Conservation (phyloP, 2,329 filamentous ascomycete genomes). For the Xylariales sp. region DNA sequence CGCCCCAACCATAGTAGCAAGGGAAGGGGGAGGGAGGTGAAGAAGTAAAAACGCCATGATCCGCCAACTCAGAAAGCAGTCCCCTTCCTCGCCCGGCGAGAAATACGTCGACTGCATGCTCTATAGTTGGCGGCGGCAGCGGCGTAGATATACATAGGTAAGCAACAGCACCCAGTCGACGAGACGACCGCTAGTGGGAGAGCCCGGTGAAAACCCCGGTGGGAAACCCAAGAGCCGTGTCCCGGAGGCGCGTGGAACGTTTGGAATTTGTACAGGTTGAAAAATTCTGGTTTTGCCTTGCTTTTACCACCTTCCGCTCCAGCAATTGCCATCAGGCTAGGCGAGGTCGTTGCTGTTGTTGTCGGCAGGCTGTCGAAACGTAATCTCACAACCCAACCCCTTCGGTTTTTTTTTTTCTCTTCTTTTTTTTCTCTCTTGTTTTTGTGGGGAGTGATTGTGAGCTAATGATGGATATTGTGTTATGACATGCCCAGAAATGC, state of each 20-base stretch:
- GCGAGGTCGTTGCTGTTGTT: too few relatives aligned
- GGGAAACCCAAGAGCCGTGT: neutral
- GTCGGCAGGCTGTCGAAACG: constrained; percentile 16
- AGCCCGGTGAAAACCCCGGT: neutral
- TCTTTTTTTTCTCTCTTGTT: constrained; percentile 18
- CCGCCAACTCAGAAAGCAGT: too few relatives aligned
- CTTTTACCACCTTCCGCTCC: too few relatives aligned
- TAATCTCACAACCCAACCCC: constrained; percentile 31
- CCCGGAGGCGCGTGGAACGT: constrained; percentile 20
- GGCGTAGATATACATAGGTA: neutral
- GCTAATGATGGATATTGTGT: neutral
- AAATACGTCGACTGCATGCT: neutral
- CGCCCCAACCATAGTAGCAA: neutral
- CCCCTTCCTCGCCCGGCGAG: neutral
- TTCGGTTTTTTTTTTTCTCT: constrained; percentile 2
- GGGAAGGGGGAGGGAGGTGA: neutral
- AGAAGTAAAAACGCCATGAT: neutral
- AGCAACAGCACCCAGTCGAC: too few relatives aligned
- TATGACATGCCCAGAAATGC: constrained; percentile 1
- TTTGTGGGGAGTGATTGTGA: constrained; percentile 12
- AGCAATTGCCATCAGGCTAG: too few relatives aligned
- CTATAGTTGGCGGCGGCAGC: neutral
- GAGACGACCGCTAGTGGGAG: neutral
- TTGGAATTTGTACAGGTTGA: constrained; percentile 20
- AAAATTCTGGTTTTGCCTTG: neutral